Percentiles rank a stretch among this genome's conserved stretches.
These are phyloP conservation scores for Alternaria metachromatica DNA, from an alignment of 2,329 filamentous ascomycete genomes.

Conservation along the genomic window DNA sequence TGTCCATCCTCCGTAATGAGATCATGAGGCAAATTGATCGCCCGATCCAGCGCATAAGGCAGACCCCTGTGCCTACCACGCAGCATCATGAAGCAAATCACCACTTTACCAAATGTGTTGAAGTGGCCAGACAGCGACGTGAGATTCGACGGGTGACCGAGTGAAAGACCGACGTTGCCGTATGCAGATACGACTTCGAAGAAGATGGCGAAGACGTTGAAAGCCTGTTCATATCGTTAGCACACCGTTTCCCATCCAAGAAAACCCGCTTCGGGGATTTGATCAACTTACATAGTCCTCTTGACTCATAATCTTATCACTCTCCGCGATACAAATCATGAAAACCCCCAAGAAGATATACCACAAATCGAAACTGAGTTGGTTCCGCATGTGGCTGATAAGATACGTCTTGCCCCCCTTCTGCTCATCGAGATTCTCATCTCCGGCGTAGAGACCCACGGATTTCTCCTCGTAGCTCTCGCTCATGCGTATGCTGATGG, in stretches of 20 bases:
- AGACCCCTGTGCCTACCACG: slow-evolving; percentile 70
- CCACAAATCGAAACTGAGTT: slow-evolving; percentile 97
- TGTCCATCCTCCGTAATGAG: background rate
- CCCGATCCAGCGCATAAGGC: slow-evolving; percentile 71
- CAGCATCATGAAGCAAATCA: slow-evolving; percentile 71
- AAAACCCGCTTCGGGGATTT: background rate
- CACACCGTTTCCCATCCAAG: too few species aligned
- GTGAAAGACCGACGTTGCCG: slow-evolving; percentile 88
- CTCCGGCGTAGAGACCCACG: slow-evolving; percentile 72
- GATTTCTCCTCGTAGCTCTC: slow-evolving; percentile 96
- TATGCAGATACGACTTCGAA: slow-evolving; percentile 53
- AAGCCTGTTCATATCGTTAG: slow-evolving; percentile 28
- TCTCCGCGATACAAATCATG: slow-evolving; percentile 88
- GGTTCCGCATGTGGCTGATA: slow-evolving; percentile 85
- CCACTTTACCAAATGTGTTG: slow-evolving; percentile 68
- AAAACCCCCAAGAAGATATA: slow-evolving; percentile 95
- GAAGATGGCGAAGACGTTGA: slow-evolving; percentile 56
- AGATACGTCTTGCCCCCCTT: slow-evolving; percentile 75
- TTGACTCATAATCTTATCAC: slow-evolving; percentile 67
- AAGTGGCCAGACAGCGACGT: slow-evolving; percentile 86
- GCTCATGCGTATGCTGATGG: slow-evolving; percentile 90
- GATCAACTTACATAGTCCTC: slow-evolving; percentile 53
- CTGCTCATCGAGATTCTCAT: slow-evolving; percentile 53
- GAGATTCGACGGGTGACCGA: slow-evolving; percentile 79
- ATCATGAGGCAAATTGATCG: slow-evolving; percentile 71